phyloP scores from a whole-genome alignment of 805 yeast species.

The Grigorovia transvaalensis region DNA sequence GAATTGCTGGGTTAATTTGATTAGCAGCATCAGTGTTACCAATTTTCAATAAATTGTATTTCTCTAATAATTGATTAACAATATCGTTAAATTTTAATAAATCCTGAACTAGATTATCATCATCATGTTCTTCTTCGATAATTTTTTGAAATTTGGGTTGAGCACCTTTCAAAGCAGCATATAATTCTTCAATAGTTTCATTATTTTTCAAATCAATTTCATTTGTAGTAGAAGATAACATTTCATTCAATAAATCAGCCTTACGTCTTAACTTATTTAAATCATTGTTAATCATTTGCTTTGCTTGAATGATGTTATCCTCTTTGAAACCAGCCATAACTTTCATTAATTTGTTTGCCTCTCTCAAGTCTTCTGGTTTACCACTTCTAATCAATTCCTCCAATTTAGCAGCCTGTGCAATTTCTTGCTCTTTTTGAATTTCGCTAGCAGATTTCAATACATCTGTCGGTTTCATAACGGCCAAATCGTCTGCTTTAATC shows the following conservation, averaged over 20 bases:
- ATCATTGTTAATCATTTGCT: slow-evolving; percentile 73
- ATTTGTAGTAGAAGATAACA: slow-evolving; percentile 51
- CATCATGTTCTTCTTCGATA: slow-evolving; percentile 67
- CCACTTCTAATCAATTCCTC: slow-evolving; percentile 95
- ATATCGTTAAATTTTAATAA: slow-evolving; percentile 64
- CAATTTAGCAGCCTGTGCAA: slow-evolving; percentile 88
- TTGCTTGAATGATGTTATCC: slow-evolving; percentile 54
- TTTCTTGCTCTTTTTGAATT: slow-evolving; percentile 80
- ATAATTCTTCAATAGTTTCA: slow-evolving; percentile 74
- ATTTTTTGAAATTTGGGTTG: slow-evolving; percentile 82
- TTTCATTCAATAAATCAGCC: slow-evolving; percentile 77
- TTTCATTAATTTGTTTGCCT: slow-evolving; percentile 94
- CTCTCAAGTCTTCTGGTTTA: slow-evolving; percentile 87
- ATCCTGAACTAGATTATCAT: slow-evolving; percentile 54
- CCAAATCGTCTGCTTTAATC: slow-evolving; percentile 79
- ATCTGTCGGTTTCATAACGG: slow-evolving; percentile 85
- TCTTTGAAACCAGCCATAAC: slow-evolving; percentile 96
- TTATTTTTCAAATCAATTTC: slow-evolving; percentile 26
- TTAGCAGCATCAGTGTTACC: slow-evolving; percentile 47
- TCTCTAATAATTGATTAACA: slow-evolving; percentile 56
- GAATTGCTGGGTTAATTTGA: slow-evolving; percentile 33
- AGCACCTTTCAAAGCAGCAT: slow-evolving; percentile 66
- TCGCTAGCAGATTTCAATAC: slow-evolving; percentile 81
- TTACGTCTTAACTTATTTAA: slow-evolving; percentile 75
- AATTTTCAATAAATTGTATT: slow-evolving; percentile 52